Conservation (phyloP, 495 filamentous ascomycete species). For the Glarea lozoyensis region DNA sequence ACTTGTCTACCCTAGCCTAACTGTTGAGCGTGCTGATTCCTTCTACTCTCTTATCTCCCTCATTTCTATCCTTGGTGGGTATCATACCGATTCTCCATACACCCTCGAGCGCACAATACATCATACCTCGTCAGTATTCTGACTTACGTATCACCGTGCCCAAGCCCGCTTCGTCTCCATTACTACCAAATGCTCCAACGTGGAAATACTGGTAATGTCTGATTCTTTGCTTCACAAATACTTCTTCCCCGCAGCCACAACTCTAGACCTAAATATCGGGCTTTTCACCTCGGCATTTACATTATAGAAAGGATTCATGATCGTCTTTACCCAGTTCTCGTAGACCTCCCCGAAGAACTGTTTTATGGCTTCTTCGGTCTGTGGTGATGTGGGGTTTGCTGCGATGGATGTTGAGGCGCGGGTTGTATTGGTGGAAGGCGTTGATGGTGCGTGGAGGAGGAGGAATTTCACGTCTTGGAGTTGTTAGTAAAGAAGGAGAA, state of each 20-base stretch:
- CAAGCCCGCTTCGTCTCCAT: too few relatives aligned
- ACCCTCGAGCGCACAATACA: too few relatives aligned
- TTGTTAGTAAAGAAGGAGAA: slow-evolving; percentile 1
- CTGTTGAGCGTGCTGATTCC: too few relatives aligned
- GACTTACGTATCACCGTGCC: too few relatives aligned
- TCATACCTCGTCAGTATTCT: too few relatives aligned
- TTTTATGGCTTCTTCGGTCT: slow-evolving; percentile 88
- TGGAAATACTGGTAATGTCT: too few relatives aligned
- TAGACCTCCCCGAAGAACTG: slow-evolving; percentile 92
- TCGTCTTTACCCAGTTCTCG: slow-evolving; percentile 90
- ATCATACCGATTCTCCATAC: too few relatives aligned
- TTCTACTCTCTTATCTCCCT: too few relatives aligned
- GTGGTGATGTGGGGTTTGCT: slow-evolving; percentile 73
- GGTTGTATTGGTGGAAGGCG: slow-evolving; percentile 29
- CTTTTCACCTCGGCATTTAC: slow-evolving; percentile 75
- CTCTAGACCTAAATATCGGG: slow-evolving; percentile 70
- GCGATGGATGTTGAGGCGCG: slow-evolving; percentile 58
- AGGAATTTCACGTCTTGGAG: slow-evolving; percentile 65
- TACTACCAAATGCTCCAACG: too few relatives aligned
- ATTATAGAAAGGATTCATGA: slow-evolving; percentile 92
- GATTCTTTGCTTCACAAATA: slow-evolving; percentile 71
- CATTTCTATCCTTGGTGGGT: too few relatives aligned
- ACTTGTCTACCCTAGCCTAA: too few relatives aligned
- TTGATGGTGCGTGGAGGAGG: slow-evolving; percentile 70
- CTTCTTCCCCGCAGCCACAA: slow-evolving; percentile 84